Evolutionary conservation across 371 early-diverging fungal species (phyloP).

Genomic region (Rhizopus microsporus): DNA sequence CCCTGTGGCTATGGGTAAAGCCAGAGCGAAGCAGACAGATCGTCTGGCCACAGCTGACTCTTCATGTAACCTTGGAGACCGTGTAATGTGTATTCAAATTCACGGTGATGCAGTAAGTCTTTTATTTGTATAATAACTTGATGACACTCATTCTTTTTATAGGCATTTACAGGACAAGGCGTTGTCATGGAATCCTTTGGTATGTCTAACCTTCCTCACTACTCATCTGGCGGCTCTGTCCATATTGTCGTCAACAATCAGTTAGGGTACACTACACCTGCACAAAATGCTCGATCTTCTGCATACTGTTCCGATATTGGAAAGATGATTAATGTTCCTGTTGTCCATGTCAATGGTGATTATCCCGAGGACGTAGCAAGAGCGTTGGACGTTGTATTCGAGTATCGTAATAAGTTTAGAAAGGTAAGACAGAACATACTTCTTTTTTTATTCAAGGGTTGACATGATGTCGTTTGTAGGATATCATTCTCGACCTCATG

Average conservation of each 20-base stretch:
- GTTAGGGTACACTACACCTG: conserved; percentile 95
- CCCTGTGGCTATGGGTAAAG: conserved; percentile 94
- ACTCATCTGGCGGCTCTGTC: conserved; percentile 89
- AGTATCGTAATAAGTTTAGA: conserved; percentile 89
- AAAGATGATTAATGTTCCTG: conserved; percentile 93
- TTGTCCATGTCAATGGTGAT: conserved; percentile 97
- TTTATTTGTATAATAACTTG: neutral
- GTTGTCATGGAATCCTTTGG: conserved; percentile 95
- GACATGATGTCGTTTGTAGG: conserved; percentile 27
- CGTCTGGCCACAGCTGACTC: conserved; percentile 61
- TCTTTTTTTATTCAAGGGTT: neutral
- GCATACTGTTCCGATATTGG: conserved; percentile 91
- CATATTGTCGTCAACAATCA: conserved; percentile 98
- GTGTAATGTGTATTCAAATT: conserved; percentile 88
- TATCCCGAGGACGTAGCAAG: conserved; percentile 90
- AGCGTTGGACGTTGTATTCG: conserved; percentile 84
- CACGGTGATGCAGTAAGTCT: conserved; percentile 88
- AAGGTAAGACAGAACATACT: conserved; percentile 48
- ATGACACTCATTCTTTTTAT: neutral
- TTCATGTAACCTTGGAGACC: conserved; percentile 82
- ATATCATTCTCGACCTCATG: conserved; percentile 91
- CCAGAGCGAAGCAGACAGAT: conserved; percentile 88
- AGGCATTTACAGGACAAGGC: conserved; percentile 87
- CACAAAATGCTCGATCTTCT: conserved; percentile 89
- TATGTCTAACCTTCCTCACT: conserved; percentile 90